Base-by-base conservation (phyloP, 1,284 basidiomycete genomes). In the Pseudozyma sp. region DNA sequence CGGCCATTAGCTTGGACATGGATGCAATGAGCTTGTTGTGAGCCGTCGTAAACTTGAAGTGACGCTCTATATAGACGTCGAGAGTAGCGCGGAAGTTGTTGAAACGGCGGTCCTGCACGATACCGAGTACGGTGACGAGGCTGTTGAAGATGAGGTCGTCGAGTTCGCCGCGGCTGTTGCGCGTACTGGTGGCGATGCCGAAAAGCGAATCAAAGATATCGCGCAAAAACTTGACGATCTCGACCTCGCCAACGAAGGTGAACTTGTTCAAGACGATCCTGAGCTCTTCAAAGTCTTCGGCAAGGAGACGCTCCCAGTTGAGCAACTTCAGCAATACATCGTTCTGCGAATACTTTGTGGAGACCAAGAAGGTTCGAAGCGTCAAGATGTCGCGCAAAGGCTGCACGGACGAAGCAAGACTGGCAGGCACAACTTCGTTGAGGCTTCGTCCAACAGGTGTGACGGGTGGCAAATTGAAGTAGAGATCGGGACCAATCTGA, bases 151-250 rank as follows among this genome's bases (percentile, higher is more conserved):
- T 92, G 16, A 94, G 87, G 69, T 91, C 88, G 79, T 97, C 93
- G 85, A 97, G 89, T 79, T 95, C 92, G 40, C 91, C 91, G 16
- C 87, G 86, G 67, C 90, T 89, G 78, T 95, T 95, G 71, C 88
- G 88, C 18, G 88, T 86, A 11, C 92, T 93, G 13, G 91, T 89
- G 51, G 97, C 88, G 71, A 98, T 94, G 16, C 90, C 92, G 83
- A 99, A 98, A 10, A 99, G 89, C 0, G 95, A 91, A 81, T 98
- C 94, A 80, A 98, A 95, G 61, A 97, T 93, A 82, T 94, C 90
- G n/a, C 79, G 63, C 11, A 98, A 88, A 86, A 97, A 97, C 85
- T 97, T 97, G 86, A 96, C 93, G 55, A 98, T 94, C 60, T 86
- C 86, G 47, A 85, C 82, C 38, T 83, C 79, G 12, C 92, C 91